These are phyloP conservation scores for Trichoderma guizhouense DNA, from an alignment of 2,329 filamentous ascomycete species.

Conservation along the genomic window DNA sequence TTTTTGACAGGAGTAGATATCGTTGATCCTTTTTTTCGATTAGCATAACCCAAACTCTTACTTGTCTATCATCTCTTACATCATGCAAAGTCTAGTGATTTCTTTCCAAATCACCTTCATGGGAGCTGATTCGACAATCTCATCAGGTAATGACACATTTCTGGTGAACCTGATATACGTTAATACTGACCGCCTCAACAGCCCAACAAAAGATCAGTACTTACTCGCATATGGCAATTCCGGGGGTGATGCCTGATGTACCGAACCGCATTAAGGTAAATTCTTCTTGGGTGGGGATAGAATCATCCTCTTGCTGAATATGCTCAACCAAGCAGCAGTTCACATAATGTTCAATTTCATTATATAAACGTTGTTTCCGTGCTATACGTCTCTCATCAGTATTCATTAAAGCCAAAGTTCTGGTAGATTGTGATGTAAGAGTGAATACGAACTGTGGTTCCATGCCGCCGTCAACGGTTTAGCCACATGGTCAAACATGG, in stretches of 20 bases:
- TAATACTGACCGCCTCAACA: background rate
- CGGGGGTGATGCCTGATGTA: constrained; percentile 7
- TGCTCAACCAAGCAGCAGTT: constrained; percentile 1
- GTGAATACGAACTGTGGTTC: background rate
- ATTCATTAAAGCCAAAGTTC: background rate
- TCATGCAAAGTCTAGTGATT: constrained; percentile 7
- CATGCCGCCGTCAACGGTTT: background rate
- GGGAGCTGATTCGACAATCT: background rate
- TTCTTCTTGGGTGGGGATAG: background rate
- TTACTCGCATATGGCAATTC: constrained; percentile 1
- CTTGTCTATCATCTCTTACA: background rate
- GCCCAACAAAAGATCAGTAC: background rate
- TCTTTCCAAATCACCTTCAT: constrained; percentile 8
- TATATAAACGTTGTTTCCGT: background rate
- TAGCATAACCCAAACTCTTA: background rate
- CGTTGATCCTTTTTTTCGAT: constrained; percentile 1
- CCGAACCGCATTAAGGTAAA: background rate
- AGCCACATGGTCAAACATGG: background rate
- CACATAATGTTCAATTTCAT: constrained; percentile 1
- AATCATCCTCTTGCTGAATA: background rate
- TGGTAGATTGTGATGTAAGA: no score
- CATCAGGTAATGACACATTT: background rate
- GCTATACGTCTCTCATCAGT: background rate
- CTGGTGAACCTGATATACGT: background rate
- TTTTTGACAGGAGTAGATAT: constrained; percentile 5